Evolutionary conservation across 2,329 filamentous ascomycete species (phyloP).

Genomic region (Aspergillus aculeatus): DNA sequence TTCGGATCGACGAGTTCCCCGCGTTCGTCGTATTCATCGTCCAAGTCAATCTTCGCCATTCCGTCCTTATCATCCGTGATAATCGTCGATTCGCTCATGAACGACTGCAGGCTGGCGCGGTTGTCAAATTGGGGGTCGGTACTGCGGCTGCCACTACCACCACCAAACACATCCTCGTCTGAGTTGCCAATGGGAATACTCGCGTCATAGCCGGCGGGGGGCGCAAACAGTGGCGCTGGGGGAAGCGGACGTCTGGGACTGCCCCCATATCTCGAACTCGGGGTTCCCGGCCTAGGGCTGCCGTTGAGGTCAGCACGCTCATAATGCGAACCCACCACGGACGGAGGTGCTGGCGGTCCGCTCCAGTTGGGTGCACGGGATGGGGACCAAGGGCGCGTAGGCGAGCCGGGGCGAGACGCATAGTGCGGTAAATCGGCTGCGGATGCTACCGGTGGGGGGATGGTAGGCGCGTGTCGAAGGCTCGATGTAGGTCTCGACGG

Average conservation of each 20-base stretch:
- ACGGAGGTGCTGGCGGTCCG: constrained; percentile 70
- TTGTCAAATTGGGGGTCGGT: constrained; percentile 54
- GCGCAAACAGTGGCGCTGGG: constrained; percentile 79
- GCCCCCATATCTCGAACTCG: constrained; percentile 82
- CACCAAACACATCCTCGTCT: constrained; percentile 69
- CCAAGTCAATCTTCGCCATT: constrained; percentile 45
- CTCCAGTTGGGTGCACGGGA: constrained; percentile 62
- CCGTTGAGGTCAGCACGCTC: constrained; percentile 89
- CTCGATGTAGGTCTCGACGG: constrained; percentile 44
- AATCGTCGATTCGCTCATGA: constrained; percentile 58
- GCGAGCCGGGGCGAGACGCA: constrained; percentile 41
- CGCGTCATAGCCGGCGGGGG: constrained; percentile 45
- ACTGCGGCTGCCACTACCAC: constrained; percentile 35
- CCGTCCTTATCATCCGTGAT: constrained; percentile 54
- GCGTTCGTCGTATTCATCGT: constrained; percentile 45
- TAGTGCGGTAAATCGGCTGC: constrained; percentile 38
- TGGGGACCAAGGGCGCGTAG: constrained; percentile 54
- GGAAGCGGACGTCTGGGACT: constrained; percentile 85
- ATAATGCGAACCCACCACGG: constrained; percentile 64
- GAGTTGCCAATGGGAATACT: constrained; percentile 53
- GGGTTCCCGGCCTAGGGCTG: constrained; percentile 83
- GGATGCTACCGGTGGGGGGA: constrained; percentile 40
- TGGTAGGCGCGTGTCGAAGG: constrained; percentile 41
- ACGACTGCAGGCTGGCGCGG: constrained; percentile 59
- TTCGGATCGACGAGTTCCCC: constrained; percentile 60